Percentiles rank a stretch among this genome's conserved stretches.
Evolutionary conservation across 2,329 filamentous ascomycete genomes (phyloP).

Genomic region (Grosmannia penicillata): DNA sequence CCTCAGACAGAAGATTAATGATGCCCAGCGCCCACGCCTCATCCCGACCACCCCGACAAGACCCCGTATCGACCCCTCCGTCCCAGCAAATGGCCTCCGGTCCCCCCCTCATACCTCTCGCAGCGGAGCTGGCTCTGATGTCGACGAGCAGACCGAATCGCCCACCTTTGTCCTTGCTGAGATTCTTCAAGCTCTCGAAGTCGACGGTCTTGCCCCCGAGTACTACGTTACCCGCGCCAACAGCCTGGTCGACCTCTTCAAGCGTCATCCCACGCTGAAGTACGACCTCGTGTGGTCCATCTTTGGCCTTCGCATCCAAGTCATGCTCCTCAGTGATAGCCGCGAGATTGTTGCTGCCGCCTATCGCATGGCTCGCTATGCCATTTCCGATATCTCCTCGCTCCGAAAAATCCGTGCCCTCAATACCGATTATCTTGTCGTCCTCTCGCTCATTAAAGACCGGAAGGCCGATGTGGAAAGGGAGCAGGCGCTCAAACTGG

Average conservation of each 20-base stretch:
- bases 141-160: constrained; percentile 62
- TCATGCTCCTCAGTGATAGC: constrained; percentile 90
- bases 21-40: constrained; percentile 36
- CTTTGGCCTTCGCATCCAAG: constrained; percentile 85
- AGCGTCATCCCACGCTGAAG: constrained; percentile 80
- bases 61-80: constrained; percentile 30
- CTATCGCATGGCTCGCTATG: constrained; percentile 85
- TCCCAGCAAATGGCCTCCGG: constrained; percentile 29
- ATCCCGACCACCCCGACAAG: constrained; percentile 38
- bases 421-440: constrained; percentile 85
- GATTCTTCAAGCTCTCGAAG: constrained; percentile 76
- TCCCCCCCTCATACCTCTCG: constrained; percentile 42
- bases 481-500: constrained; percentile 93
- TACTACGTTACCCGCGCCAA: constrained; percentile 94
- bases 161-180: constrained; percentile 86
- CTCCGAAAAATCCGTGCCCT: constrained; percentile 74
- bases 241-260: constrained; percentile 89
- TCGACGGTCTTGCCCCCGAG: constrained; percentile 75
- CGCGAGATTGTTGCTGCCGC: constrained; percentile 90
- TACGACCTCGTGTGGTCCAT: constrained; percentile 94
- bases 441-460: constrained; percentile 86
- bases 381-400: constrained; percentile 82
- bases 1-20: constrained; percentile 44
- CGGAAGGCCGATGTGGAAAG: constrained; percentile 93
- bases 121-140: constrained; percentile 43